Evolutionary conservation across 192 early-diverging fungal species (phyloP).

Genomic region (Umbelopsis sp.): DNA sequence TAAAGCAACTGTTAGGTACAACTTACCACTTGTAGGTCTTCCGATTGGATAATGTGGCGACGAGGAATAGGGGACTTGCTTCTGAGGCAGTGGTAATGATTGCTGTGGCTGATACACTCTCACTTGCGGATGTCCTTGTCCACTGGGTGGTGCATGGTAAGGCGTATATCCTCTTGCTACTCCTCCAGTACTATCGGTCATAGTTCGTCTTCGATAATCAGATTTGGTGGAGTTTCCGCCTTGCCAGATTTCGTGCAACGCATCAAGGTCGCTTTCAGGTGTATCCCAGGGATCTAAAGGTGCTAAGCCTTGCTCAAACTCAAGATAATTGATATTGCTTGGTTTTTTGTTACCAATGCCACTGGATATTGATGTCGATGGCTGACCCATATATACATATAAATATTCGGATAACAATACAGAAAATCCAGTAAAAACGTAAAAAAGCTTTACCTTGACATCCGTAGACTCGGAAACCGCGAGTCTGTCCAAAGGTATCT

Average conservation of each 20-base stretch:
- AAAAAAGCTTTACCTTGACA: no score
- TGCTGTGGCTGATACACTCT: constrained; percentile 17
- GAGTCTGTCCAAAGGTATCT: not conserved
- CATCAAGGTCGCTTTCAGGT: constrained; percentile 57
- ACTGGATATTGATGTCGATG: constrained; percentile 10
- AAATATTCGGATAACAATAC: not conserved
- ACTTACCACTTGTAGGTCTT: constrained; percentile 2
- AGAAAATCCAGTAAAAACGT: no score
- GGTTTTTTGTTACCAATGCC: not conserved
- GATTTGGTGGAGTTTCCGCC: not conserved
- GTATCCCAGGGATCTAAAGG: constrained; percentile 67
- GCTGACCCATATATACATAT: not conserved
- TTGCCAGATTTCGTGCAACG: constrained; percentile 55
- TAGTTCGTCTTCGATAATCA: not conserved
- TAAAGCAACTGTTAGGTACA: no score
- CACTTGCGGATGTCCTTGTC: not conserved
- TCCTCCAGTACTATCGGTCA: not conserved
- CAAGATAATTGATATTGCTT: constrained; percentile 46
- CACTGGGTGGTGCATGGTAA: not conserved
- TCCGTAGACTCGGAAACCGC: not conserved
- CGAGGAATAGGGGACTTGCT: not conserved
- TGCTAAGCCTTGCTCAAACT: constrained; percentile 68
- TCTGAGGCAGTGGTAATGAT: not conserved
- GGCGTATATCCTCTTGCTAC: not conserved
- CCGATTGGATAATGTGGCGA: constrained; percentile 3